Percentiles rank a stretch among this genome's conserved stretches.
phyloP scores from a whole-genome alignment of 257 asterid genomes.

The Fraxinus quadrangulata region DNA sequence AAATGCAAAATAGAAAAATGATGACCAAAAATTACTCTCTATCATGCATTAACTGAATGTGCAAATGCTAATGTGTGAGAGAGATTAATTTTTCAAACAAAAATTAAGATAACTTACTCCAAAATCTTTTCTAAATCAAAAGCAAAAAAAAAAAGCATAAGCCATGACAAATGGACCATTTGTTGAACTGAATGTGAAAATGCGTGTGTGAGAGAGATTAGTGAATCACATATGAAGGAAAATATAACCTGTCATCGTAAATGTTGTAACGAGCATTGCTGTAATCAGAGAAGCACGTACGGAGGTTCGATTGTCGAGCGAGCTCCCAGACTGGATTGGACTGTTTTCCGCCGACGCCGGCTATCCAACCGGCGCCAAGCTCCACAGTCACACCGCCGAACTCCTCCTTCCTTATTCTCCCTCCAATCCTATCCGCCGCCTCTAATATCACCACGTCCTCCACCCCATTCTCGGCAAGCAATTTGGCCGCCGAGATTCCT shows the following conservation, averaged over 20 bases:
- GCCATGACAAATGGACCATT: not conserved
- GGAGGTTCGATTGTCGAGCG: constrained; percentile 63
- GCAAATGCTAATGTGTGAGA: not conserved
- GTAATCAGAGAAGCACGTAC: constrained; percentile 88
- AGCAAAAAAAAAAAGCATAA: too few species aligned
- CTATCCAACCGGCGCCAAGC: constrained; percentile 97
- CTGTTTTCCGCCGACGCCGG: constrained; percentile 89
- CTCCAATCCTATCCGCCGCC: constrained; percentile 85
- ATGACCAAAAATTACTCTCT: constrained; percentile 4
- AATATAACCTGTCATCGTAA: constrained; percentile 69
- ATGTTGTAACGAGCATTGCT: constrained; percentile 88
- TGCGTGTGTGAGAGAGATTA: not conserved
- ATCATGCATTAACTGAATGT: constrained; percentile 1
- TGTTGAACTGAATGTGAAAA: not conserved
- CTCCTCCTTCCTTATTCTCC: constrained; percentile 75
- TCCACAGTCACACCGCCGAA: constrained; percentile 88
- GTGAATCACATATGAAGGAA: not conserved
- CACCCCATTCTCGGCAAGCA: constrained; percentile 79
- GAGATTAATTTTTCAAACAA: too few species aligned
- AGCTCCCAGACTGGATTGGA: constrained; percentile 92
- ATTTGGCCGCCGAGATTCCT: constrained; percentile 88
- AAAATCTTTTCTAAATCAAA: too few species aligned
- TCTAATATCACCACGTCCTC: constrained; percentile 72
- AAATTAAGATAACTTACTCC: too few species aligned
- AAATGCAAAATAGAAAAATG: constrained; percentile 8